Percentiles rank a stretch among this genome's conserved stretches.
These are phyloP conservation scores for Gynostemma pentaphyllum DNA, from an alignment of 306 rosid genomes.

Conservation along the genomic window DNA sequence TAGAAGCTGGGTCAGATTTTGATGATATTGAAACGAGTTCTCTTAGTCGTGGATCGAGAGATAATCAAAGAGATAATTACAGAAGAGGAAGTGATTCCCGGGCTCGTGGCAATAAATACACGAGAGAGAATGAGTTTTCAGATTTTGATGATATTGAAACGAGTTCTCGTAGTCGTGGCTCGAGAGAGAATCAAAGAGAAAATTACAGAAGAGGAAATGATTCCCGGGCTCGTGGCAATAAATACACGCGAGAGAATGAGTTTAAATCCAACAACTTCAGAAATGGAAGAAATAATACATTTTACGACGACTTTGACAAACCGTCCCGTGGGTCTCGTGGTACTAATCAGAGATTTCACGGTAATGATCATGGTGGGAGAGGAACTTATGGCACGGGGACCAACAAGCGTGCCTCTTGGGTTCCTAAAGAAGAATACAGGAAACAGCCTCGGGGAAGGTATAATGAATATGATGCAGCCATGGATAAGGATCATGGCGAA, in stretches of 20 bases:
- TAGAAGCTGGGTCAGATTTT: conserved; percentile 24
- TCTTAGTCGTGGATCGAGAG: conserved; percentile 9
- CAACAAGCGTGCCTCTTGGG: conserved; percentile 15
- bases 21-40: conserved; percentile 15
- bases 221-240: conserved; percentile 12
- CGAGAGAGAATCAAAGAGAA: conserved; percentile 13
- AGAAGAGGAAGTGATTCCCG: conserved; percentile 8
- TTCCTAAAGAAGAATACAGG: conserved; percentile 16
- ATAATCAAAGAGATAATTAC: conserved; percentile 9
- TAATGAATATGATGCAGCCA: conserved; percentile 23
- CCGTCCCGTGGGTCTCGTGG: conserved; percentile 25
- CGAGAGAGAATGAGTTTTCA: conserved; percentile 19
- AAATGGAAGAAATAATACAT: conserved; percentile 28
- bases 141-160: conserved; percentile 10
- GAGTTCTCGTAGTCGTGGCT: conserved; percentile 8
- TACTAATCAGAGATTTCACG: conserved; percentile 24
- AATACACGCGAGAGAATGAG: conserved; percentile 17
- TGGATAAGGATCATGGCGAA: conserved; percentile 26
- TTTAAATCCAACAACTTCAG: conserved; percentile 29
- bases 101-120: conserved; percentile 16
- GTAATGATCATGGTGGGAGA: conserved; percentile 20
- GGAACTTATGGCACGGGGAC: conserved; percentile 25
- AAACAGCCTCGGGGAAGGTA: conserved; percentile 22
- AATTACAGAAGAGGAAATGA: conserved; percentile 7
- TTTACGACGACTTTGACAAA: conserved; percentile 35